A percentile compares a stretch with the other conserved stretches of the same genome.
phyloP scores from a whole-genome alignment of 2,329 filamentous ascomycete genomes.

The Gnomoniopsis sp. region DNA sequence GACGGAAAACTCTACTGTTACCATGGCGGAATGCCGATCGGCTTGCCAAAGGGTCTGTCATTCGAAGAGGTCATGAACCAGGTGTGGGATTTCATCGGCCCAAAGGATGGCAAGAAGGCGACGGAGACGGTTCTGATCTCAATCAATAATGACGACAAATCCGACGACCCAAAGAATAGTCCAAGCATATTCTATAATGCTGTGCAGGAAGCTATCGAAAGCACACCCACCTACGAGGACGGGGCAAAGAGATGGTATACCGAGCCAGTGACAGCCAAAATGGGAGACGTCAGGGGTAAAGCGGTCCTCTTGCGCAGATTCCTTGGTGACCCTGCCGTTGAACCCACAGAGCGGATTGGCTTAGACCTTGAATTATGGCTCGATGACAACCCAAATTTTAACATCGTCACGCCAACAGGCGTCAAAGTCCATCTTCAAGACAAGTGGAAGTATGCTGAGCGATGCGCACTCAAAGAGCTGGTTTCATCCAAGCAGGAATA shows the following conservation, averaged over 20 bases:
- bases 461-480: conserved; percentile 34
- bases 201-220: conserved; percentile 53
- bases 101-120: conserved; percentile 38
- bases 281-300: conserved; percentile 63
- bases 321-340: conserved; percentile 37
- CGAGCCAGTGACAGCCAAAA: conserved; percentile 47
- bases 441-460: conserved; percentile 40
- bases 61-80: conserved; percentile 58
- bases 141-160: conserved; percentile 64
- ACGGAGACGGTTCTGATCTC: conserved; percentile 66
- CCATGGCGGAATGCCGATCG: conserved; percentile 68
- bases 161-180: conserved; percentile 53
- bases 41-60: conserved; percentile 59
- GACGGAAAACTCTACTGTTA: conserved; percentile 59
- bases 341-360: conserved; percentile 28
- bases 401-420: conserved; percentile 35
- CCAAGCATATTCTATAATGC: conserved; percentile 36
- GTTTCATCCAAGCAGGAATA: conserved; percentile 35
- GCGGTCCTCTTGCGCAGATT: conserved; percentile 65
- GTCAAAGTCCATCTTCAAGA: conserved; percentile 41
- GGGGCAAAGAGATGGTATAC: conserved; percentile 55
- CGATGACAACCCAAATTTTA: conserved; percentile 61
- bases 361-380: conserved; percentile 50
- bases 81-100: conserved; percentile 56
- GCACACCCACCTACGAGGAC: conserved; percentile 28